These are phyloP conservation scores for Trichosporon sp. DNA, from an alignment of 1,284 basidiomycete genomes.

Conservation along the genomic window DNA sequence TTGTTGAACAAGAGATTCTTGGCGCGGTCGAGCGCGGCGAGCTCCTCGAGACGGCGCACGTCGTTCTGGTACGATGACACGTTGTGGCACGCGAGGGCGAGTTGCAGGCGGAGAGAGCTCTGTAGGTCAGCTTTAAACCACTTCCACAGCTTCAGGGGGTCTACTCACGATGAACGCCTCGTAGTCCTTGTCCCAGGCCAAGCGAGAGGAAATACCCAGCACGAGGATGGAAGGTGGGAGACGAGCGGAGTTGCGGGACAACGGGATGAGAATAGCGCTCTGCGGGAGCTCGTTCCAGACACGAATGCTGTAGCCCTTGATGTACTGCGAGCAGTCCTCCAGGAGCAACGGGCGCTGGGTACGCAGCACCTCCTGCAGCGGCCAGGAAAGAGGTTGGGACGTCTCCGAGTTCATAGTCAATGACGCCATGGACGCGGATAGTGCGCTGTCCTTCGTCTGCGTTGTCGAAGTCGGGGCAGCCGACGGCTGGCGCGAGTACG, in stretches of 20 bases:
- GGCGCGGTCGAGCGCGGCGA: constrained; percentile 56
- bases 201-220: constrained; percentile 53
- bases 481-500: constrained; percentile 6
- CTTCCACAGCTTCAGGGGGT: no score
- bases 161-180: constrained; percentile 49
- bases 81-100: constrained; percentile 23
- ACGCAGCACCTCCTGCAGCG: constrained; percentile 46
- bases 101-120: constrained; percentile 33
- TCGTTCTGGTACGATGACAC: constrained; percentile 40
- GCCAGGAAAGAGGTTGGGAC: constrained; percentile 37
- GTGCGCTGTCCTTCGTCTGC: not conserved
- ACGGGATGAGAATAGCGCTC: constrained; percentile 56
- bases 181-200: constrained; percentile 54
- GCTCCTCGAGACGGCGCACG: constrained; percentile 51
- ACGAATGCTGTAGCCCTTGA: constrained; percentile 45
- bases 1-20: constrained; percentile 54
- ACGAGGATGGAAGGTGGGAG: constrained; percentile 52
- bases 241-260: constrained; percentile 49
- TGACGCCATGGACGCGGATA: not conserved
- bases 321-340: constrained; percentile 47
- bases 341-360: constrained; percentile 46
- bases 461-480: not conserved
- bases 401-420: constrained; percentile 1
- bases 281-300: constrained; percentile 55
- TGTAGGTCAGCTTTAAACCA: constrained; percentile 13